Percentiles rank a stretch among this genome's conserved stretches.
These are phyloP conservation scores for Helicostylum pulchrum DNA, from an alignment of 192 early-diverging fungal genomes.

Conservation along the genomic window DNA sequence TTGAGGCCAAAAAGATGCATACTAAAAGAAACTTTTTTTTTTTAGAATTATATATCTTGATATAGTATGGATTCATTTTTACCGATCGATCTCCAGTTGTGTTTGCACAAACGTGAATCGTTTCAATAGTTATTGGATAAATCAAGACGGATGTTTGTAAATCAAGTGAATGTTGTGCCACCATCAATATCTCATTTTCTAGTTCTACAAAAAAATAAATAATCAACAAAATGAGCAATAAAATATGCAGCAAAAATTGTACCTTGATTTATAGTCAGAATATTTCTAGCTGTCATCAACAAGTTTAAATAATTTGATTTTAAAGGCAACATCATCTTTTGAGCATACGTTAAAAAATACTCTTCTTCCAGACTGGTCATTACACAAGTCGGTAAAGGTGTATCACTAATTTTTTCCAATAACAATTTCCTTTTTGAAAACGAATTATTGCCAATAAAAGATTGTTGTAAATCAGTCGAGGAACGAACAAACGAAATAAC, in stretches of 20 bases:
- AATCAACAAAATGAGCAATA: no score
- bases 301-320: slow-evolving; percentile 26
- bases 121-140: slow-evolving; percentile 18
- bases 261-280: slow-evolving; percentile 36
- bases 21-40: slow-evolving; percentile 4
- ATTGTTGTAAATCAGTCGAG: slow-evolving; percentile 31
- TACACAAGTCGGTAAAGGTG: slow-evolving; percentile 22
- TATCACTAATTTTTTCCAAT: slow-evolving; percentile 41
- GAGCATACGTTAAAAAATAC: slow-evolving; percentile 39
- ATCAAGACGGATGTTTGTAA: slow-evolving; percentile 20
- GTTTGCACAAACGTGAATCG: slow-evolving; percentile 16
- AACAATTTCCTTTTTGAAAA: slow-evolving; percentile 37
- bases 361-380: slow-evolving; percentile 38
- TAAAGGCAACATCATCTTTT: slow-evolving; percentile 34
- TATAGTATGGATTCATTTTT: slow-evolving; percentile 9
- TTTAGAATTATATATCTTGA: not conserved
- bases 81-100: slow-evolving; percentile 12
- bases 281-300: slow-evolving; percentile 18
- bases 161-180: slow-evolving; percentile 8
- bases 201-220: slow-evolving; percentile 17
- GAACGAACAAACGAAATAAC: slow-evolving; percentile 46
- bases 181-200: slow-evolving; percentile 17
- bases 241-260: not conserved
- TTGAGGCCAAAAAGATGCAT: slow-evolving; percentile 5
- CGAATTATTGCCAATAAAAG: slow-evolving; percentile 36